phyloP scores from a whole-genome alignment of 108 stramenopile genomes.

The Nitzschia inconspicua region DNA sequence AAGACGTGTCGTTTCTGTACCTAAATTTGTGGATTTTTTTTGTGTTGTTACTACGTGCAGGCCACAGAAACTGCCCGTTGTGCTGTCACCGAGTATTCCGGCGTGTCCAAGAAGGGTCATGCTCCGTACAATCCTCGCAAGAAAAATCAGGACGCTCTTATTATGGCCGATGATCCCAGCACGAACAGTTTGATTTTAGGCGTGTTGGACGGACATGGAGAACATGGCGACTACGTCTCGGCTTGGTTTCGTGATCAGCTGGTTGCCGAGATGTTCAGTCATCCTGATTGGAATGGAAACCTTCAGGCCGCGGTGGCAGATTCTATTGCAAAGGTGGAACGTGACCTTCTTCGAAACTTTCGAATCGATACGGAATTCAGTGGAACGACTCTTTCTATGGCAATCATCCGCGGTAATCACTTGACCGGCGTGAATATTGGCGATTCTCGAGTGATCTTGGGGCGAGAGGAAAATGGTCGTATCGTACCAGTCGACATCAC shows the following conservation, averaged over 20 bases:
- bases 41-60: not conserved
- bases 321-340: constrained; percentile 87
- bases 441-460: constrained; percentile 89
- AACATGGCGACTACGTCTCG: constrained; percentile 95
- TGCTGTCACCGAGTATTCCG: constrained; percentile 93
- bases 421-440: constrained; percentile 94
- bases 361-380: constrained; percentile 95
- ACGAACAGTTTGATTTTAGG: constrained; percentile 91
- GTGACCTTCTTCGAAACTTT: constrained; percentile 83
- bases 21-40: not conserved
- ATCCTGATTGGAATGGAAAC: constrained; percentile 79
- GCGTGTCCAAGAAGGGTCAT: constrained; percentile 95
- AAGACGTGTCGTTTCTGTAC: not conserved
- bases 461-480: constrained; percentile 47
- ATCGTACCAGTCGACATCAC: constrained; percentile 85
- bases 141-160: constrained; percentile 97
- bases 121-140: constrained; percentile 99
- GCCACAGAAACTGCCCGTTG: constrained; percentile 17
- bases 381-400: constrained; percentile 94
- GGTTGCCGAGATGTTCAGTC: constrained; percentile 83
- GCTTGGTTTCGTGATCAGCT: constrained; percentile 86
- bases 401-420: constrained; percentile 85
- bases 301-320: constrained; percentile 73
- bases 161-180: constrained; percentile 92
- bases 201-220: constrained; percentile 98